Evolutionary conservation across 1,284 basidiomycete genomes (phyloP).

Genomic region (Exobasidium rhododendri): DNA sequence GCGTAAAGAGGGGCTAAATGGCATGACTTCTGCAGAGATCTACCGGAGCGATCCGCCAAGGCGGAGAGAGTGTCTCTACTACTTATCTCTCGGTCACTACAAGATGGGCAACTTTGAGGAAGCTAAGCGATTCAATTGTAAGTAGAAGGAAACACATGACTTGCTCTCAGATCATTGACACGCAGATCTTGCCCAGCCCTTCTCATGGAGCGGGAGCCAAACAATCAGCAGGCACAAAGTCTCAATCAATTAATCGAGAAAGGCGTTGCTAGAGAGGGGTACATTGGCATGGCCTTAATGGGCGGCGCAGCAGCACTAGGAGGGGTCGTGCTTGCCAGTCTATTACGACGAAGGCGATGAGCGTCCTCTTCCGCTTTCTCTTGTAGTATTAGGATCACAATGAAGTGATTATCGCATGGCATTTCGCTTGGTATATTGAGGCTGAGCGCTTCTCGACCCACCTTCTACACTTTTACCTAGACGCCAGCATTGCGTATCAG

Average conservation of each 20-base stretch:
- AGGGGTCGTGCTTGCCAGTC: constrained; percentile 73
- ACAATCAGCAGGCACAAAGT: constrained; percentile 88
- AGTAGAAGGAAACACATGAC: constrained; percentile 46
- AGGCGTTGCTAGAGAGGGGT: constrained; percentile 83
- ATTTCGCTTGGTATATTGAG: too few relatives aligned
- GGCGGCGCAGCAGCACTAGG: constrained; percentile 84
- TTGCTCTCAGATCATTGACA: background rate
- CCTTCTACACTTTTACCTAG: background rate
- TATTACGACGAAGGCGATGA: constrained; percentile 55
- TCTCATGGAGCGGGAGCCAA: constrained; percentile 86
- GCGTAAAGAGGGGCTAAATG: background rate
- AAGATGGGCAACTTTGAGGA: constrained; percentile 95
- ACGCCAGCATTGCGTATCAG: constrained; percentile 33
- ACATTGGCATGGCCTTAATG: constrained; percentile 88
- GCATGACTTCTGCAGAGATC: constrained; percentile 75
- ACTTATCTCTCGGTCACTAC: constrained; percentile 92
- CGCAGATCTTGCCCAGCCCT: constrained; percentile 70
- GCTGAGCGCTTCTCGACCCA: too few relatives aligned
- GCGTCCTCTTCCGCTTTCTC: too few relatives aligned
- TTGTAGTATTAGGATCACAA: too few relatives aligned
- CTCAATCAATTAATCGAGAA: constrained; percentile 79
- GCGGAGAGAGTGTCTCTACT: constrained; percentile 92
- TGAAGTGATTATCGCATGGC: too few relatives aligned
- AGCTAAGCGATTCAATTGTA: constrained; percentile 88
- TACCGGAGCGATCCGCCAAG: constrained; percentile 83